Evolutionary conservation across 805 yeast species (phyloP).

Genomic region (Schizosaccharomyces japonicus): DNA sequence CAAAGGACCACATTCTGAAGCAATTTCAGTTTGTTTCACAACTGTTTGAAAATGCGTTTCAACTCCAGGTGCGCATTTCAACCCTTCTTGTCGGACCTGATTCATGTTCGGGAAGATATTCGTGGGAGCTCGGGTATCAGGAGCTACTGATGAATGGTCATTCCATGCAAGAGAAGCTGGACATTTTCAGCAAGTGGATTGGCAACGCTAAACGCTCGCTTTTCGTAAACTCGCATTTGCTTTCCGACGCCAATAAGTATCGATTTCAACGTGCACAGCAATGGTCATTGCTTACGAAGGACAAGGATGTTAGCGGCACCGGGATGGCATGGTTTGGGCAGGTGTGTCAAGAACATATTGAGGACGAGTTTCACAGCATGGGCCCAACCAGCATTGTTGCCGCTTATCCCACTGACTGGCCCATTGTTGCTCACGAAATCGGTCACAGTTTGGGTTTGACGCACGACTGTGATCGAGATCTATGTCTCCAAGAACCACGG

Average conservation of each 20-base stretch:
- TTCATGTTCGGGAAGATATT: not conserved
- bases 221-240: not conserved
- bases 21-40: conserved; percentile 17
- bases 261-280: not conserved
- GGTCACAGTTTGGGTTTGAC: conserved; percentile 22
- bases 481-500: conserved; percentile 14
- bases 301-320: not conserved
- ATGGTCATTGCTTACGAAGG: not conserved
- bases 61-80: conserved; percentile 16
- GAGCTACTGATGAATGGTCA: not conserved
- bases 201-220: not conserved
- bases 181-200: not conserved
- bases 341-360: not conserved
- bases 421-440: conserved; percentile 19
- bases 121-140: no score
- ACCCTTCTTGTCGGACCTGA: not conserved
- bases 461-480: conserved; percentile 18
- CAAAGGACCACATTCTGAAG: conserved; percentile 15
- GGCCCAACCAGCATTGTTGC: conserved; percentile 15
- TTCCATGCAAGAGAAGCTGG: not conserved
- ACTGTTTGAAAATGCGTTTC: conserved; percentile 17
- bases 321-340: not conserved
- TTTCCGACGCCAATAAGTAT: not conserved
- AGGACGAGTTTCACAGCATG: not conserved
- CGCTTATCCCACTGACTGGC: conserved; percentile 16